phyloP scores from a whole-genome alignment of 306 rosid genomes.

The Inga laurina region DNA sequence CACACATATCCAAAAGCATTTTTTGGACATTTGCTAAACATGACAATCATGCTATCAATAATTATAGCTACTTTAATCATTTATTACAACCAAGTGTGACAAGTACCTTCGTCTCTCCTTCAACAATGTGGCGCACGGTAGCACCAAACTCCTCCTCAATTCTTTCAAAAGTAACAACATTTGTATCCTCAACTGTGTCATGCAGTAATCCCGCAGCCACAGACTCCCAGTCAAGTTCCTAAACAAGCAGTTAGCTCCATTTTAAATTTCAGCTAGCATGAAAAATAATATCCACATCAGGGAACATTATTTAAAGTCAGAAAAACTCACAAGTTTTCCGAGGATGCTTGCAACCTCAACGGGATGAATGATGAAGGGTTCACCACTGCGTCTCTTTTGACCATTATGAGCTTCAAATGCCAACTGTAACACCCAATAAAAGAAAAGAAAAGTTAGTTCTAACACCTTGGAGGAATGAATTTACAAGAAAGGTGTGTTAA shows the following conservation, averaged over 20 bases:
- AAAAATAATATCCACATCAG: conserved; percentile 11
- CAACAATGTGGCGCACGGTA: conserved; percentile 89
- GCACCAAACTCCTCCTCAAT: conserved; percentile 96
- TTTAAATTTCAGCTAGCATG: conserved; percentile 32
- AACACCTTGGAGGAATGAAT: conserved; percentile 21
- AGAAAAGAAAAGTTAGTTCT: conserved; percentile 22
- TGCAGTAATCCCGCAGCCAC: conserved; percentile 96
- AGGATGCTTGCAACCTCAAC: conserved; percentile 99
- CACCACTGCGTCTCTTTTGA: conserved; percentile 98
- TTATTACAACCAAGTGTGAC: conserved; percentile 18
- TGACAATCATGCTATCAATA: not conserved
- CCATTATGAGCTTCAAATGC: conserved; percentile 98
- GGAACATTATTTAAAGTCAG: conserved; percentile 22
- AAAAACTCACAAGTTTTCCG: conserved; percentile 84
- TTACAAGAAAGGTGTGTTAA: conserved; percentile 32
- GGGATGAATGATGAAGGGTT: conserved; percentile 99
- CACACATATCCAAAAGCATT: conserved; percentile 30
- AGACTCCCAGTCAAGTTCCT: conserved; percentile 99
- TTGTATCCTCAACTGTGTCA: conserved; percentile 96
- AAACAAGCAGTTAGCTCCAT: conserved; percentile 22
- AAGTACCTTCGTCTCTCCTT: conserved; percentile 98
- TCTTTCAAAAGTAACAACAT: conserved; percentile 83
- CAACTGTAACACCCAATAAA: conserved; percentile 54
- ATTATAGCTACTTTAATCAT: conserved; percentile 1
- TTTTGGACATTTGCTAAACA: conserved; percentile 26